Evolutionary conservation across 345 rosid genomes (phyloP).

Genomic region (Rhizophora apiculata): DNA sequence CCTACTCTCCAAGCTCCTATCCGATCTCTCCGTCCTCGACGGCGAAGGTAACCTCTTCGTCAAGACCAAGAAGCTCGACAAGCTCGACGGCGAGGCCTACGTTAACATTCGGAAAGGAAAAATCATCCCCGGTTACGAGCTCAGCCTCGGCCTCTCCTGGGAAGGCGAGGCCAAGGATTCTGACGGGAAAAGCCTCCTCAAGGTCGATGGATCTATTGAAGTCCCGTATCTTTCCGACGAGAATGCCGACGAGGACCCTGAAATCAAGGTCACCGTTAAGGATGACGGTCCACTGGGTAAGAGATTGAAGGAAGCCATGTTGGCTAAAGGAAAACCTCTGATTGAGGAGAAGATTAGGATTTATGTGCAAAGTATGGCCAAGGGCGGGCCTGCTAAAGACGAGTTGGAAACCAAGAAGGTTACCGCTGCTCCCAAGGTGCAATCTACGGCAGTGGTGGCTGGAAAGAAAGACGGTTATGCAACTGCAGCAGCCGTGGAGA

Average conservation of each 20-base stretch:
- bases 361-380: constrained; percentile 73
- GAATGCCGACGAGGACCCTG: constrained; percentile 95
- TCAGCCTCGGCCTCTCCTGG: constrained; percentile 65
- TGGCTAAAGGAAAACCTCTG: constrained; percentile 61
- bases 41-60: constrained; percentile 66
- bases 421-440: constrained; percentile 44
- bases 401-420: constrained; percentile 73
- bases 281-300: constrained; percentile 77
- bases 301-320: constrained; percentile 81
- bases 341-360: constrained; percentile 63
- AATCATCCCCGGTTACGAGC: constrained; percentile 91
- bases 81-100: constrained; percentile 91
- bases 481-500: constrained; percentile 22
- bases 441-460: constrained; percentile 7
- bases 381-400: constrained; percentile 80
- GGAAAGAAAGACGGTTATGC: constrained; percentile 22
- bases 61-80: constrained; percentile 58
- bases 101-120: constrained; percentile 91
- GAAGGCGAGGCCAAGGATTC: constrained; percentile 82
- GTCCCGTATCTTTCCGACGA: constrained; percentile 93
- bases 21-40: constrained; percentile 48
- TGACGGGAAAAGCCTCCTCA: constrained; percentile 54
- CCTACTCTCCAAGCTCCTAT: constrained; percentile 51
- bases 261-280: constrained; percentile 61
- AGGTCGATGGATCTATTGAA: constrained; percentile 73